These are phyloP conservation scores for Fusarium pseudocircinatum DNA, from an alignment of 2,329 filamentous ascomycete species.

Conservation along the genomic window DNA sequence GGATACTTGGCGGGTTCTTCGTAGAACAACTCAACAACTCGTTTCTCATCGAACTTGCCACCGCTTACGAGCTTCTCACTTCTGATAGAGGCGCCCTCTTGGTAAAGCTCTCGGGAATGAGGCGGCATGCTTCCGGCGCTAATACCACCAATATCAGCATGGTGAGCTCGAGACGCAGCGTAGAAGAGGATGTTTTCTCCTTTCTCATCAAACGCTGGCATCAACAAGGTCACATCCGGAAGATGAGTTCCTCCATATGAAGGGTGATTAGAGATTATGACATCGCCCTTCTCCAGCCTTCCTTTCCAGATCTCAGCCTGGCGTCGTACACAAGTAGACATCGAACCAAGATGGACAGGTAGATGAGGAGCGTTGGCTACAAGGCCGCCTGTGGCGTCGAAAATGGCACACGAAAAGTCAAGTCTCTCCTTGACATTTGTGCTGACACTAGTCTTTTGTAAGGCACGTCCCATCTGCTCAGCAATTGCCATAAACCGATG, in stretches of 20 bases:
- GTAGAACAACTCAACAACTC: constrained; percentile 77
- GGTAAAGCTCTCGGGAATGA: constrained; percentile 70
- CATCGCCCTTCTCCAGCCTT: constrained; percentile 79
- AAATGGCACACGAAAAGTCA: constrained; percentile 84
- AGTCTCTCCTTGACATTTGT: constrained; percentile 86
- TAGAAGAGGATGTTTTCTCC: constrained; percentile 82
- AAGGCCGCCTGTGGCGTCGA: constrained; percentile 77
- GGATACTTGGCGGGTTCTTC: constrained; percentile 78
- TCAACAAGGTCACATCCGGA: constrained; percentile 83
- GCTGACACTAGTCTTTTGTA: constrained; percentile 83
- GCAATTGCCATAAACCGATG: constrained; percentile 89
- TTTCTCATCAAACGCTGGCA: constrained; percentile 74
- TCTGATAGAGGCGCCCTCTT: constrained; percentile 71
- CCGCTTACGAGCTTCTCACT: constrained; percentile 78
- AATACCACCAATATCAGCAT: constrained; percentile 87
- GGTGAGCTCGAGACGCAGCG: constrained; percentile 81
- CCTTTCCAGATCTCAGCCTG: constrained; percentile 84
- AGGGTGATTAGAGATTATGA: constrained; percentile 85
- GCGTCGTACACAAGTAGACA: constrained; percentile 82
- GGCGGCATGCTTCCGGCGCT: constrained; percentile 84
- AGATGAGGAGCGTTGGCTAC: constrained; percentile 84
- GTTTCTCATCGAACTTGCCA: constrained; percentile 80
- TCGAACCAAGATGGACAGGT: constrained; percentile 82
- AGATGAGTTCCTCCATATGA: constrained; percentile 86
- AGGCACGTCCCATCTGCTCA: constrained; percentile 82